Evolutionary conservation across 306 rosid species (phyloP), one percentile per base, ranked within the genome.

Genomic region (Prunus mira): DNA sequence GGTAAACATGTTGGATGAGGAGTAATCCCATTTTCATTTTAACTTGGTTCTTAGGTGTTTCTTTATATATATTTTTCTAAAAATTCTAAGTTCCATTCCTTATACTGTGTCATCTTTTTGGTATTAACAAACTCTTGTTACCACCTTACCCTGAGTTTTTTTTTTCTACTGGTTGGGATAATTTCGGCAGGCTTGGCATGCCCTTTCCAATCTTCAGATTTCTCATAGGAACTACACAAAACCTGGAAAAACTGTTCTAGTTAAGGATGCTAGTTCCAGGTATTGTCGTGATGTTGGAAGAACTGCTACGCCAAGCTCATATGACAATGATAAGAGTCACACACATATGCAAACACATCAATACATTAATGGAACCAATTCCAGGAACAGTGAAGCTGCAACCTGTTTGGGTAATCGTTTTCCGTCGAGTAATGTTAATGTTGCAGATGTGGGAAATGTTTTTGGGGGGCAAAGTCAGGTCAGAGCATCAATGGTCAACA

Each of bases 151-250:
- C 46, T 10, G 41, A n/a, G 20, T 34, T 70, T 34, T 11, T 82
- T n/a, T 50, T 76, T 69, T 63, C 27, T 71, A 71, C 46, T 75
- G 68, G 38, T 75, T 68, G 75, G 78, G 67, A 67, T 22, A 83
- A 28, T 73, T 13, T 63, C 75, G 22, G 80, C 90, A 95, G 99
- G 97, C 92, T 54, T 95, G 97, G 96, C 73, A 65, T 67, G 86
- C 73, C 69, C 92, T 90, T 82, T 90, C 96, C 62, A 87, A 81
- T 83, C 84, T 88, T 71, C 88, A 88, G 79, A 83, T 77, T 79
- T 92, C 93, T 72, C 63, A 71, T 74, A 83, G 87, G 86, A 84
- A 71, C 66, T 89, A 89, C 71, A 76, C 71, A 63, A 92, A 78
- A 80, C 93, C 90, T 49, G 99, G 97, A 74, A 88, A 88, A 83